Percentiles rank a stretch among this genome's conserved stretches.
These are phyloP conservation scores for Acanthamoeba sp. DNA, from an alignment of 208 protist species.

Conservation along the genomic window DNA sequence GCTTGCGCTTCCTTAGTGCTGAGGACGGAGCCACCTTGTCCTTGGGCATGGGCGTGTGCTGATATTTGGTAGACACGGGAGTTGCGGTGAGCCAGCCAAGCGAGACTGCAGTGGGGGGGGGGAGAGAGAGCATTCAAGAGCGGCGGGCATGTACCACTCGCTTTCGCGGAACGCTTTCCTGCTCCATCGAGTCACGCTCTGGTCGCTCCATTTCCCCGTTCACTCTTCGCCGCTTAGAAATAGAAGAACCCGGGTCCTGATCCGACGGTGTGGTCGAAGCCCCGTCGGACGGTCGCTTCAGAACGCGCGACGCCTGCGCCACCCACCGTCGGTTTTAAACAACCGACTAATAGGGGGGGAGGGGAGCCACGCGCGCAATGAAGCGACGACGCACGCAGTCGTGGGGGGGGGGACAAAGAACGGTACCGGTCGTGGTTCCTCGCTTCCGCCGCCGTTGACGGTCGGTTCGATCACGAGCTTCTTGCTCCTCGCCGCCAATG, in stretches of 20 bases:
- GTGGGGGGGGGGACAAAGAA: background rate
- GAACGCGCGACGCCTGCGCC: background rate
- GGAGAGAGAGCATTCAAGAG: background rate
- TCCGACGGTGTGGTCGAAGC: background rate
- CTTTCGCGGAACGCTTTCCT: background rate
- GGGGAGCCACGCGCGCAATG: no score
- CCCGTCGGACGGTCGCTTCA: background rate
- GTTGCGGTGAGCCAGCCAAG: no score
- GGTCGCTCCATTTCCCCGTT: background rate
- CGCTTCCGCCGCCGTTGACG: background rate
- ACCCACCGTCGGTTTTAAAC: no score
- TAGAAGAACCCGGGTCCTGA: background rate
- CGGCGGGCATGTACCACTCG: background rate
- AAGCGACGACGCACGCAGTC: background rate
- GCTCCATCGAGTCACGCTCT: background rate
- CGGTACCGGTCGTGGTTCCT: background rate
- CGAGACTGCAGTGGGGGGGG: no score
- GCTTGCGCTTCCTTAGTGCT: background rate
- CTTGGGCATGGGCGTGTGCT: constrained; percentile 40
- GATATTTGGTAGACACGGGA: background rate
- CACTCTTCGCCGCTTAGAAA: background rate
- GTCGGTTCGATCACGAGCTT: background rate
- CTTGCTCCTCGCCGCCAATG: background rate
- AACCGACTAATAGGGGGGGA: no score
- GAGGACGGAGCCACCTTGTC: background rate